A percentile compares a stretch with the other conserved stretches of the same genome.
Conservation (phyloP, 164 flowering plant genomes). For the Vitis rupestris region DNA sequence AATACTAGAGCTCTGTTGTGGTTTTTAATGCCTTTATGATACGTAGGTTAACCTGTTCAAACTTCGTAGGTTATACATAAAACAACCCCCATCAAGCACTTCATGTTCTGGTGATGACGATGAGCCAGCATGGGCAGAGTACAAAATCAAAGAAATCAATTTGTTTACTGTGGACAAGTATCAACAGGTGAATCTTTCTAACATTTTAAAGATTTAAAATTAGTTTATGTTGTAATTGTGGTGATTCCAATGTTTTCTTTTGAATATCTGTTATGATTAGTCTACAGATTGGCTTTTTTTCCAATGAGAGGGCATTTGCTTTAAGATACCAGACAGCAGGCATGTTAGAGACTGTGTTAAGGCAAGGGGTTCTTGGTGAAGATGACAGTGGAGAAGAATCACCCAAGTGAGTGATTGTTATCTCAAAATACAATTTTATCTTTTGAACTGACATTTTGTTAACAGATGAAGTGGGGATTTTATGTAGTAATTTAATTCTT, state of each 20-base stretch:
- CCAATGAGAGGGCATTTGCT: slow-evolving; percentile 79
- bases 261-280: slow-evolving; percentile 47
- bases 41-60: not conserved
- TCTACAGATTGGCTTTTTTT: slow-evolving; percentile 87
- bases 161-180: slow-evolving; percentile 96
- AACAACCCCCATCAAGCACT: slow-evolving; percentile 68
- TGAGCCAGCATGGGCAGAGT: slow-evolving; percentile 88
- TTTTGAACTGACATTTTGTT: not conserved
- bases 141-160: slow-evolving; percentile 91
- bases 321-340: slow-evolving; percentile 93
- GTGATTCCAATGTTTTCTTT: slow-evolving; percentile 15
- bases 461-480: not conserved
- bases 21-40: not conserved
- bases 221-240: slow-evolving; percentile 5
- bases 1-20: not conserved
- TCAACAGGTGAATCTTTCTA: slow-evolving; percentile 72
- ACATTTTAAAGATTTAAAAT: not conserved
- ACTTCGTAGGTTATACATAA: slow-evolving; percentile 69
- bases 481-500: not conserved
- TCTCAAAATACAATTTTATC: not conserved
- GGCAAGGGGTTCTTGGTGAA: slow-evolving; percentile 94
- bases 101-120: slow-evolving; percentile 46
- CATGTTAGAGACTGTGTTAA: slow-evolving; percentile 81
- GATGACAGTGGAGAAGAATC: slow-evolving; percentile 96
- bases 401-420: slow-evolving; percentile 61